Conservation (phyloP, 1,139 yeast species). For the Tardiomyces blankii region DNA sequence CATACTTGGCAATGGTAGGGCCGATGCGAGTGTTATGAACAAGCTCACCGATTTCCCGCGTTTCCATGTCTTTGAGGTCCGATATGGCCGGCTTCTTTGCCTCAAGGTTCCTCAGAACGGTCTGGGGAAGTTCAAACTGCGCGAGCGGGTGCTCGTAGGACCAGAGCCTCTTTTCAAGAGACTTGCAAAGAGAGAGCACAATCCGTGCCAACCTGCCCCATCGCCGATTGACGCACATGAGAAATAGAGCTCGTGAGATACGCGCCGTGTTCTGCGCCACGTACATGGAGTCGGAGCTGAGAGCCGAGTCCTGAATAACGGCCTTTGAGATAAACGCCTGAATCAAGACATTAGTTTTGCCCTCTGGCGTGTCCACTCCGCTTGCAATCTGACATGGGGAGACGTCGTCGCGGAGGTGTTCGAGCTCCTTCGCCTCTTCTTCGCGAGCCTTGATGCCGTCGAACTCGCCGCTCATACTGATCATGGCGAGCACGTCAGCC, state of each 20-base stretch:
- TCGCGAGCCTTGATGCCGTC: constrained; percentile 83
- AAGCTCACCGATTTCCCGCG: constrained; percentile 75
- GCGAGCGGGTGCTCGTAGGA: constrained; percentile 82
- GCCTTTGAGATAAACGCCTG: constrained; percentile 84
- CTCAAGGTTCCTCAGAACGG: constrained; percentile 51
- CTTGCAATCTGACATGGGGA: constrained; percentile 81
- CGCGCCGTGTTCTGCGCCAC: constrained; percentile 95
- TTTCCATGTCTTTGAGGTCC: constrained; percentile 58
- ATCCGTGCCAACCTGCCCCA: constrained; percentile 80
- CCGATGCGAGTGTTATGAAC: constrained; percentile 80
- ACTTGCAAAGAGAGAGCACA: constrained; percentile 70
- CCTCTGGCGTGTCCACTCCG: constrained; percentile 62
- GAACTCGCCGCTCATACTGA: constrained; percentile 90
- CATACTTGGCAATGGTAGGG: constrained; percentile 41
- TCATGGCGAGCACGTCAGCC: constrained; percentile 81
- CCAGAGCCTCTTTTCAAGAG: constrained; percentile 81
- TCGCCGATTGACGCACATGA: constrained; percentile 74
- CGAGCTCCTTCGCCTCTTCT: constrained; percentile 73
- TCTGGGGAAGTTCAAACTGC: constrained; percentile 73
- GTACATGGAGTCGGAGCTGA: constrained; percentile 78
- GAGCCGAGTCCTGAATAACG: constrained; percentile 57
- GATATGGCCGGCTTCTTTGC: constrained; percentile 60
- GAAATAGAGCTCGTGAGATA: constrained; percentile 80
- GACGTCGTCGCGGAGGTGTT: constrained; percentile 41
- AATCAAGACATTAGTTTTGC: constrained; percentile 76